A percentile compares a stretch with the other conserved stretches of the same genome.
phyloP scores from a whole-genome alignment of 1,284 basidiomycete species.

The Ceratobasidium sp. region DNA sequence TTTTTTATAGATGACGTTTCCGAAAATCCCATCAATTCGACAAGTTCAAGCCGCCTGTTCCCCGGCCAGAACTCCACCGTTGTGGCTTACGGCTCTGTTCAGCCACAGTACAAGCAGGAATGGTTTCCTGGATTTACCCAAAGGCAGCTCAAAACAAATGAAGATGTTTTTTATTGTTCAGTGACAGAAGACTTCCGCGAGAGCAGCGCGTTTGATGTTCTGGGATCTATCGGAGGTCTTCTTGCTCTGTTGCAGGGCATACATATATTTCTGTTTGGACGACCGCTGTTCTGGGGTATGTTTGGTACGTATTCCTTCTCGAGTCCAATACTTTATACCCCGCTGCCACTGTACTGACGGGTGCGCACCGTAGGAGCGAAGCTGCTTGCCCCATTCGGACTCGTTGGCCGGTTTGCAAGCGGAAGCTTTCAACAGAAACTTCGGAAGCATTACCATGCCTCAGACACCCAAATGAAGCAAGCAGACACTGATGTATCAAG shows the following conservation, averaged over 20 bases:
- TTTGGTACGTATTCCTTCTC: background rate
- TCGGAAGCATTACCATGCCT: background rate
- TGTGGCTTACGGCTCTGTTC: background rate
- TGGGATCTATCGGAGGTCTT: constrained; percentile 26
- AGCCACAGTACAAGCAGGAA: background rate
- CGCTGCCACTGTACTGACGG: background rate
- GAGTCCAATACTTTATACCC: background rate
- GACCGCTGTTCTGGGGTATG: constrained; percentile 28
- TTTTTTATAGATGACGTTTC: too few relatives aligned
- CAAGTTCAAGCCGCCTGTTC: background rate
- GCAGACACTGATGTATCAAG: background rate
- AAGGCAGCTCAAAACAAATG: background rate
- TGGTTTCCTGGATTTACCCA: background rate
- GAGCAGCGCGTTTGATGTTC: constrained; percentile 8
- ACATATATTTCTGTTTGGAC: constrained; percentile 27
- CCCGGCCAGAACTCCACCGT: background rate
- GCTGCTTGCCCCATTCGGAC: constrained; percentile 5
- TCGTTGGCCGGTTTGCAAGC: constrained; percentile 4
- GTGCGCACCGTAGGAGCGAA: constrained; percentile 1
- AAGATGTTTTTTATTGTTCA: background rate
- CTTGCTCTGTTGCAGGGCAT: too few relatives aligned
- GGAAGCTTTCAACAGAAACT: background rate
- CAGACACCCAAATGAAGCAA: background rate
- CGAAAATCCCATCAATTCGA: too few relatives aligned
- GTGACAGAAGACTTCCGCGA: constrained; percentile 21